phyloP scores from a whole-genome alignment of 2,329 filamentous ascomycete species.

The Bipolaris victoriae region DNA sequence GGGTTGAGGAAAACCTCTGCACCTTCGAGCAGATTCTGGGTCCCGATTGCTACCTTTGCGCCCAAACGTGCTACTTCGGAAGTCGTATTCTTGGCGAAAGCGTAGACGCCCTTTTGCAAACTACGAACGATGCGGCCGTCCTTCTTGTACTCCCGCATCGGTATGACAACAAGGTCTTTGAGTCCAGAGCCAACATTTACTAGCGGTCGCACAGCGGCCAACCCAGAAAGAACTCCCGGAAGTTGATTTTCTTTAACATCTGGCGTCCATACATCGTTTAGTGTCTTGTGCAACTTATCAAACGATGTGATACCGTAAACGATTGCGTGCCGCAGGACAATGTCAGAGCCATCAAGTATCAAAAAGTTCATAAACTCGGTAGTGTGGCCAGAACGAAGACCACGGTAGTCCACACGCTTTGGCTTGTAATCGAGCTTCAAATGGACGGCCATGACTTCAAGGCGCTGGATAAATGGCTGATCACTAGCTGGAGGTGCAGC shows the following conservation, averaged over 20 bases:
- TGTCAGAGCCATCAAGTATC: conserved; percentile 84
- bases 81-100: conserved; percentile 91
- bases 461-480: conserved; percentile 84
- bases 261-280: conserved; percentile 97
- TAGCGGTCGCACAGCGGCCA: conserved; percentile 86
- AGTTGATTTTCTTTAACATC: conserved; percentile 91
- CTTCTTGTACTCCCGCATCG: conserved; percentile 90
- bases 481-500: conserved; percentile 65
- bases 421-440: conserved; percentile 96
- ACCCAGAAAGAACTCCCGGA: conserved; percentile 82
- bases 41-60: conserved; percentile 92
- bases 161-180: conserved; percentile 83
- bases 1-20: conserved; percentile 77
- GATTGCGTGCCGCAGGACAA: conserved; percentile 86
- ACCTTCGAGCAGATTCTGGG: conserved; percentile 88
- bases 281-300: conserved; percentile 82
- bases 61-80: conserved; percentile 93
- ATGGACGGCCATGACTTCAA: conserved; percentile 82
- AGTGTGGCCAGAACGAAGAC: conserved; percentile 88
- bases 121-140: conserved; percentile 91
- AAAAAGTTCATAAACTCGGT: conserved; percentile 99
- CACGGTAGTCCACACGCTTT: conserved; percentile 95
- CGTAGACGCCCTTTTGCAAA: conserved; percentile 85
- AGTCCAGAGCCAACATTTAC: conserved; percentile 91
- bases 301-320: conserved; percentile 92